Base-by-base conservation (phyloP, 148 eudicot genomes). In the Camellia japonica region DNA sequence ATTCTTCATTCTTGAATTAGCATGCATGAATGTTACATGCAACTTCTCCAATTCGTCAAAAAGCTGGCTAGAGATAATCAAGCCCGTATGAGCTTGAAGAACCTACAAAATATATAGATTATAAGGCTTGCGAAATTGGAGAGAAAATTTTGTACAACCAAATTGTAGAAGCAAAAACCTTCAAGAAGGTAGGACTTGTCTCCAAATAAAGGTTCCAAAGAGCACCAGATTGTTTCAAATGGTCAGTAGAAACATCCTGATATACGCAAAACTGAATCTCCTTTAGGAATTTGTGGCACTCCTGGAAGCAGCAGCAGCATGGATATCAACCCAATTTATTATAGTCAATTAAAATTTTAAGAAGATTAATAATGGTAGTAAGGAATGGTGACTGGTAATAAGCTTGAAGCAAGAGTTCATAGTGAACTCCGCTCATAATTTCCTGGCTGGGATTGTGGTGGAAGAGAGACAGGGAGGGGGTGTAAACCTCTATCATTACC, bases 1-100 rank as follows among this genome's bases (percentile, higher is more conserved):
- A 89, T 75, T 91, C 82, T 83, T 91, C 79, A 81, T 83, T 81
- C 83, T 78, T 71, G 86, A 70, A 82, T 73, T 86, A 80, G 78
- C 78, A 80, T 86, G 87, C 85, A 88, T 80, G 60, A 86, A 68
- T 51, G 91, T 65, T 62, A 78, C 69, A 68, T 84, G 87, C 88
- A 93, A 78, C 82, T 87, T 86, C 42, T 87, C 97, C 81, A 96
- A 77, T 86, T 94, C 99, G 71, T 90, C 89, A 42, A 85, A 88
- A 73, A 89, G 90, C 79, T 82, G 81, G 77, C 85, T 82, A 54
- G 93, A 87, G 42, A 85, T 70, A 79, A 91, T 41, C 64, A 84
- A 67, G 76, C 82, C 81, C n/a, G 84, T 74, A 84, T 93, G 86
- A 83, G 92, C 88, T 85, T 94, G 93, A 83, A 96, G 97, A 79